Base-by-base conservation (phyloP, 164 flowering plant genomes). In the Umbellularia californica region DNA sequence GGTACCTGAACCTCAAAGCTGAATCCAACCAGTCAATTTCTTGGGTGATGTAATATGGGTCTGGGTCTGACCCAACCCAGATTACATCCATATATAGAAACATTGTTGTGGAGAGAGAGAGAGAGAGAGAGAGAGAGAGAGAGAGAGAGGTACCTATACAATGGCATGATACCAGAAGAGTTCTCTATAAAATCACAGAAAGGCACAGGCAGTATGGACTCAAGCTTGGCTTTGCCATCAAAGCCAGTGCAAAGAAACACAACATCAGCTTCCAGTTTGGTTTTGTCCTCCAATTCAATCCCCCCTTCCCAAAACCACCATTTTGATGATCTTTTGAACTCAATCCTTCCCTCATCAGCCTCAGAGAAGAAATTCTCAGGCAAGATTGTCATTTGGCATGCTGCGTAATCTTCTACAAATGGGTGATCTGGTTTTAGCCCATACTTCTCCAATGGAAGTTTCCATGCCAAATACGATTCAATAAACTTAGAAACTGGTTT, bases 321-420 rank as follows among this genome's bases (percentile, higher is more conserved):
- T 47, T 87, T 87, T 19, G 88, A 79, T 11, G 97, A 75, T 69
- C 81, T 91, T 68, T 91, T 84, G 78, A 95, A 87, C 69, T 17
- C n/a, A 25, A 95, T 95, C 25, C 83, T 86, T 2, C 98, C 98
- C 76, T 93, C 77, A 73, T 93, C 96, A 25, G 95, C 99, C 79
- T 88, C 89, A 0, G 82, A 19, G 76, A 93, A 95, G 87, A 95
- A 93, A 13, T 85, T 87, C 2, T 91, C 90, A 0, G 98, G 98
- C 86, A 91, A 76, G 78, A 91, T 90, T 6, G 97, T 95, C 95
- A 92, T 93, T 69, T 93, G 98, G 64, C 99, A 95, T 0, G 97
- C 90, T 6, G 95, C 97, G 50, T 89, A 92, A 80, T 95, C 98
- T 75, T 93, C 99, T 73, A 80, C 86, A 75, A 93, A 93, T 17